Percentiles rank a stretch among this genome's conserved stretches.
phyloP scores from a whole-genome alignment of 495 filamentous ascomycete genomes.

The Talaromyces nanjingensis region DNA sequence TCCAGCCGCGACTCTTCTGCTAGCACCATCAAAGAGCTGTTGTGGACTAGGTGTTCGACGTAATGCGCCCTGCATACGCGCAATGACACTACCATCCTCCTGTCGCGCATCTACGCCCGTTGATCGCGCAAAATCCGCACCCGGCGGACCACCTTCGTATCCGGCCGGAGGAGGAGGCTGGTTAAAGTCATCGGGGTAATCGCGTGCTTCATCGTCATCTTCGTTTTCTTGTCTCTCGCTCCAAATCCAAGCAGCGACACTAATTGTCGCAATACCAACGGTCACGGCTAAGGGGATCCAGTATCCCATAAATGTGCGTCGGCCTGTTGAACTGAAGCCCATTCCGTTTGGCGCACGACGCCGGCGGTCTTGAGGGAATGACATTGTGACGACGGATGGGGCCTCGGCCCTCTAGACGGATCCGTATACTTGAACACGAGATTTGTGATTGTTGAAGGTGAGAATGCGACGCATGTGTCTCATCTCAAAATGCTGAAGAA shows the following conservation, averaged over 20 bases:
- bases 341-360: conserved; percentile 51
- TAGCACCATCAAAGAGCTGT: conserved; percentile 74
- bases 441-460: conserved; percentile 20
- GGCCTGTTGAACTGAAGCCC: conserved; percentile 45
- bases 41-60: conserved; percentile 84
- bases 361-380: conserved; percentile 61
- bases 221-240: conserved; percentile 73
- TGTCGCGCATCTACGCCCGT: conserved; percentile 23
- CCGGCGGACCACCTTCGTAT: conserved; percentile 23
- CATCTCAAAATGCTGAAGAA: conserved; percentile 23
- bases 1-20: conserved; percentile 67
- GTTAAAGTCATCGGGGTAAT: conserved; percentile 29
- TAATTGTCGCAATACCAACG: conserved; percentile 74
- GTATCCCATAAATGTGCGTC: conserved; percentile 67
- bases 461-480: conserved; percentile 24
- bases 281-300: conserved; percentile 83
- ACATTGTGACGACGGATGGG: conserved; percentile 14
- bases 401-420: conserved; percentile 1
- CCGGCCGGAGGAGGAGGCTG: conserved; percentile 28
- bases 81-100: conserved; percentile 59
- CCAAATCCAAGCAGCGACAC: conserved; percentile 87
- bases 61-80: conserved; percentile 74
- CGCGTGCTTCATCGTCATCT: conserved; percentile 46
- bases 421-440: conserved; percentile 11
- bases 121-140: conserved; percentile 24